Conservation (phyloP, 768 basidiomycete genomes). For the Boletus bicolor region DNA sequence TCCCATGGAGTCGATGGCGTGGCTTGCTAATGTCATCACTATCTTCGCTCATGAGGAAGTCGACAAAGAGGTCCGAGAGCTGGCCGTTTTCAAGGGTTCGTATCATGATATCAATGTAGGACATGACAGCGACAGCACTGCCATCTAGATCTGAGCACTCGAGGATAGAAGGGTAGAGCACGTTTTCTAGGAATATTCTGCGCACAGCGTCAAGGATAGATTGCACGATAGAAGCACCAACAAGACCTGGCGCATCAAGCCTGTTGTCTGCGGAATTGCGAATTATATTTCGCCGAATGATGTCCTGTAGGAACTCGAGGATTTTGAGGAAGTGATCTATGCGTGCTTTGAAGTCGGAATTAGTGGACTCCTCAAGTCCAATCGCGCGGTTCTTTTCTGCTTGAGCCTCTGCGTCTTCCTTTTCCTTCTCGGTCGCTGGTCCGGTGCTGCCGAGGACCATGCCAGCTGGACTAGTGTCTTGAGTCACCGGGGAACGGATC, state of each 20-base stretch:
- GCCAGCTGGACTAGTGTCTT: slow-evolving; percentile 41
- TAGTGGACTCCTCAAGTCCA: slow-evolving; percentile 76
- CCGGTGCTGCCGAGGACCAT: slow-evolving; percentile 74
- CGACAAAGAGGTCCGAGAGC: slow-evolving; percentile 67
- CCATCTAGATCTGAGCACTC: slow-evolving; percentile 92
- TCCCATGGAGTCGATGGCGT: slow-evolving; percentile 39
- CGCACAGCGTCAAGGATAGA: slow-evolving; percentile 81
- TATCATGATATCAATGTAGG: slow-evolving; percentile 88
- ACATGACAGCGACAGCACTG: slow-evolving; percentile 95
- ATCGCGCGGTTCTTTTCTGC: slow-evolving; percentile 52
- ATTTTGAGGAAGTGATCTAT: slow-evolving; percentile 89
- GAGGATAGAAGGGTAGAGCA: slow-evolving; percentile 87
- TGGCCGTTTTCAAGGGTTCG: slow-evolving; percentile 66
- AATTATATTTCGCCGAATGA: slow-evolving; percentile 63
- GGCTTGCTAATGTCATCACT: slow-evolving; percentile 60
- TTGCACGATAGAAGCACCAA: slow-evolving; percentile 79
- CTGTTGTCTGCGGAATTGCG: slow-evolving; percentile 34
- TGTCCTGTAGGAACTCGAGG: slow-evolving; percentile 88
- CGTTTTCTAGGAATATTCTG: slow-evolving; percentile 86
- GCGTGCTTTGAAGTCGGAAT: slow-evolving; percentile 70
- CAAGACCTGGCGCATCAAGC: slow-evolving; percentile 57
- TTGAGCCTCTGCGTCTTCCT: slow-evolving; percentile 50
- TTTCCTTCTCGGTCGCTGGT: slow-evolving; percentile 52
- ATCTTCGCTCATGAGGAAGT: slow-evolving; percentile 83
- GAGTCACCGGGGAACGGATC: slow-evolving; percentile 47